Evolutionary conservation across 2,329 filamentous ascomycete species (phyloP).

Genomic region (Cucurbitaria berberidis): DNA sequence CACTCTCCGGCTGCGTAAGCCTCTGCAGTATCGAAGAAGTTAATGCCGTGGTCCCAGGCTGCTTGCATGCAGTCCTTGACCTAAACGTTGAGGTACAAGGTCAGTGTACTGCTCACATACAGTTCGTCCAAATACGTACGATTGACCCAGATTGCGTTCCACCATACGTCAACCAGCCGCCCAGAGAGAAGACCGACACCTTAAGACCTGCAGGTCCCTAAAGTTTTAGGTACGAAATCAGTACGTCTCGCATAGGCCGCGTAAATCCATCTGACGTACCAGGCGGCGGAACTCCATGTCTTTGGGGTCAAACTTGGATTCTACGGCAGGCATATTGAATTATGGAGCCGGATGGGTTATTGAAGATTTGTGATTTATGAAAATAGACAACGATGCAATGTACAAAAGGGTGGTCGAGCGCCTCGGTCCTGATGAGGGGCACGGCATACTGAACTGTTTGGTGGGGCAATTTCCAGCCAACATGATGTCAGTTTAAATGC

Average conservation of each 20-base stretch:
- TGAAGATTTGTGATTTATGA: not conserved
- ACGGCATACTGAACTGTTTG: slow-evolving; percentile 5
- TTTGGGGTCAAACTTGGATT: slow-evolving; percentile 58
- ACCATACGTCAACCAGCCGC: slow-evolving; percentile 55
- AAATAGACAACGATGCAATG: not conserved
- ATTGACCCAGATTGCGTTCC: slow-evolving; percentile 56
- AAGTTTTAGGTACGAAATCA: not conserved
- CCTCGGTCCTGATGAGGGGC: slow-evolving; percentile 14
- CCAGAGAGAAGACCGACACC: slow-evolving; percentile 59
- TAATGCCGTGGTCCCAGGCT: slow-evolving; percentile 58
- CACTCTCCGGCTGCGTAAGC: slow-evolving; percentile 65
- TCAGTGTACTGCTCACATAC: too few relatives aligned
- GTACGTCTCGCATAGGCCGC: not conserved
- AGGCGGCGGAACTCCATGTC: slow-evolving; percentile 55
- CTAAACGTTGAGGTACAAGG: too few relatives aligned
- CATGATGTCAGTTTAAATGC: slow-evolving; percentile 16
- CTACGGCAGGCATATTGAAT: slow-evolving; percentile 46
- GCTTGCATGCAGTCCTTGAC: slow-evolving; percentile 56
- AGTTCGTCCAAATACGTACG: slow-evolving; percentile 60
- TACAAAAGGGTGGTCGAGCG: too few relatives aligned
- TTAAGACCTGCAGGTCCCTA: slow-evolving; percentile 52
- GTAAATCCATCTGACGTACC: slow-evolving; percentile 35
- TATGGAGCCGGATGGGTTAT: not conserved
- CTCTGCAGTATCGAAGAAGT: slow-evolving; percentile 60
- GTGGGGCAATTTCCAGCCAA: slow-evolving; percentile 13